Evolutionary conservation across 163 green algal species (phyloP), one percentile per base, ranked within the genome.

Genomic region (Scenedesmus sp.): DNA sequence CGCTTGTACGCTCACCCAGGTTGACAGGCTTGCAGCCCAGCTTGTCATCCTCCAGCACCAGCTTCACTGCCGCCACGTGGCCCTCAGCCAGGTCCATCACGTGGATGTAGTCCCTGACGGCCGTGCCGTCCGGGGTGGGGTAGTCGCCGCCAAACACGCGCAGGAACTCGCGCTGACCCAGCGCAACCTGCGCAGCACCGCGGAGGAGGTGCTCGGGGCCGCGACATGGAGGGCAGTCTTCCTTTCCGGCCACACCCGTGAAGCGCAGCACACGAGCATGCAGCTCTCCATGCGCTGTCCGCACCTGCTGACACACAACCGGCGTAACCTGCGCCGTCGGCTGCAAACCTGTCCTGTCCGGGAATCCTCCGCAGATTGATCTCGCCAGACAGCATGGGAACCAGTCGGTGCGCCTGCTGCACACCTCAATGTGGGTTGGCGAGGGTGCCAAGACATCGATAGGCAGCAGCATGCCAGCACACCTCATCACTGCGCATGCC

Each of bases 41-140:
- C 37, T 42, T 65, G 6, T 78, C 65, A 16, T 46, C 76, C 6
- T 85, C 40, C 16, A 84, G 5, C 15, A 96, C 65, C 49, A 96
- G 95, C 30, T 91, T 90, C 46, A 97, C 73, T 30, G 95, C 95
- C 42, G 93, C 92, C 30, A 97, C 95, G 90, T 99, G 96, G 5
- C 94, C 96, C 53, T 97, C 96, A 13, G 97, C 98, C 61, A 99
- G 93, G 95, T 99, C 98, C 94, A 99, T 97, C 33, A 99, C 98
- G 92, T 99, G 98, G 93, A 99, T 99, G 96, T 99, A 99, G 94
- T 99, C 98, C 44, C 98, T 95, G 76, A 99, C 94, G 70, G 96
- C 97, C 18, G 97, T 99, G 88, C 98, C 98, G 89, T 99, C 98
- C 12, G 93, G 94, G 0, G 98, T 99, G n/a, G 93, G 93, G 95